These are phyloP conservation scores for Magnaporthiopsis poae DNA, from an alignment of 2,329 filamentous ascomycete genomes.

Conservation along the genomic window DNA sequence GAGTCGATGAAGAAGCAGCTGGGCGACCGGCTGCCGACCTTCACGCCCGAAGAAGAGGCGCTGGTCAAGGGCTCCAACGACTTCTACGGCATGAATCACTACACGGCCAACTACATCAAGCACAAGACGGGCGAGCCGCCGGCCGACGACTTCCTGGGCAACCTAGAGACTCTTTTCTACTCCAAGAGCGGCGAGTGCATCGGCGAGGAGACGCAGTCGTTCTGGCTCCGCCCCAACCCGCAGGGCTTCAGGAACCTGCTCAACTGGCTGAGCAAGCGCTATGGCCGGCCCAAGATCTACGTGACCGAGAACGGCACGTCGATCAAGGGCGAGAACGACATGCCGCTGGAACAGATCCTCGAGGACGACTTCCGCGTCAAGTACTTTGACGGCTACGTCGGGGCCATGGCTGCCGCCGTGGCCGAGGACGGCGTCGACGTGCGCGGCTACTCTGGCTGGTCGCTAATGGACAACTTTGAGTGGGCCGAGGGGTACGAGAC, in stretches of 20 bases:
- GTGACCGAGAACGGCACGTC: slow-evolving; percentile 85
- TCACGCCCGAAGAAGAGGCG: slow-evolving; percentile 60
- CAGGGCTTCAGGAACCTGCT: slow-evolving; percentile 68
- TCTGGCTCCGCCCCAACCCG: slow-evolving; percentile 70
- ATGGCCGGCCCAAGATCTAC: slow-evolving; percentile 67
- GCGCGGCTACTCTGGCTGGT: slow-evolving; percentile 76
- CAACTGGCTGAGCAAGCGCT: slow-evolving; percentile 67
- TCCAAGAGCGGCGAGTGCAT: slow-evolving; percentile 65
- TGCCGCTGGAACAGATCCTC: slow-evolving; percentile 59
- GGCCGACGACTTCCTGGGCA: slow-evolving; percentile 60
- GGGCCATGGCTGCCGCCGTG: slow-evolving; percentile 64
- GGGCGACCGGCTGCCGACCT: slow-evolving; percentile 64
- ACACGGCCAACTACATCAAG: slow-evolving; percentile 79
- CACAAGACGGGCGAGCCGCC: slow-evolving; percentile 54
- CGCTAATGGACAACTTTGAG: slow-evolving; percentile 81
- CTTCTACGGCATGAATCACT: slow-evolving; percentile 93
- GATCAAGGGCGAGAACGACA: slow-evolving; percentile 71
- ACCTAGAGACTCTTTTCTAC: slow-evolving; percentile 62
- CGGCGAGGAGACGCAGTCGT: slow-evolving; percentile 70
- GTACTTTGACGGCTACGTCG: slow-evolving; percentile 71
- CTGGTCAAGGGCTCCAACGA: slow-evolving; percentile 81
- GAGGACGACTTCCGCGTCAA: slow-evolving; percentile 72
- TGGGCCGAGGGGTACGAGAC: slow-evolving; percentile 89
- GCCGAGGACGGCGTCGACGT: slow-evolving; percentile 67
- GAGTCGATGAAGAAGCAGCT: slow-evolving; percentile 75